Evolutionary conservation across 106 monocot genomes (phyloP).

Genomic region (Allium cepa): DNA sequence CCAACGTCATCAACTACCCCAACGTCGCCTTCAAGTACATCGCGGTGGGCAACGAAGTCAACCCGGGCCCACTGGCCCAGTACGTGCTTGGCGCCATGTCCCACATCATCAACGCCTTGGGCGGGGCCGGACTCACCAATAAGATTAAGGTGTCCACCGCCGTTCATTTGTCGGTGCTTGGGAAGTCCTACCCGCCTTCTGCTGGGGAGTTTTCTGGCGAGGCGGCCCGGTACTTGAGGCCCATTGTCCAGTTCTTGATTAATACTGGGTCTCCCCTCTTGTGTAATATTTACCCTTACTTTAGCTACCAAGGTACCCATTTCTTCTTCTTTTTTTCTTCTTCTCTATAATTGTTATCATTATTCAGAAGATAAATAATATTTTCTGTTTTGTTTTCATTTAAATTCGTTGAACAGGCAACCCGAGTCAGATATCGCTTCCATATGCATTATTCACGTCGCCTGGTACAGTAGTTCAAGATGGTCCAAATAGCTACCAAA

Average conservation of each 20-base stretch:
- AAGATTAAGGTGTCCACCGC: conserved; percentile 7
- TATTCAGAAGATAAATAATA: too few relatives aligned
- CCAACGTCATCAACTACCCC: conserved; percentile 6
- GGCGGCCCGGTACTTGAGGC: background rate
- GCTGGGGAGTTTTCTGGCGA: background rate
- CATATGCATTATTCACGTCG: conserved; percentile 17
- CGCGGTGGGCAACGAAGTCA: conserved; percentile 29
- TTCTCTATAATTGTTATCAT: too few relatives aligned
- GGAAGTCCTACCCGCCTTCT: conserved; percentile 8
- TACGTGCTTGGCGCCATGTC: conserved; percentile 10
- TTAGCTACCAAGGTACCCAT: background rate
- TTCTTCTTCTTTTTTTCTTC: too few relatives aligned
- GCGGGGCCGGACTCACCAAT: background rate
- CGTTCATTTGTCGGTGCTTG: conserved; percentile 3
- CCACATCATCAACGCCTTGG: conserved; percentile 1
- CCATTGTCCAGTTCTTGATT: conserved; percentile 7
- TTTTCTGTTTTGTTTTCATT: too few relatives aligned
- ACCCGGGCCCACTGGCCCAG: conserved; percentile 12
- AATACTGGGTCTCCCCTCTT: background rate
- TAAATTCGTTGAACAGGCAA: background rate
- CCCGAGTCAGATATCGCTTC: background rate
- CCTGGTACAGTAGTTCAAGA: conserved; percentile 4
- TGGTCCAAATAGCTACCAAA: background rate
- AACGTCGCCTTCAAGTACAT: conserved; percentile 28
- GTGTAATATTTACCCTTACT: conserved; percentile 14